phyloP scores from a whole-genome alignment of 1,139 yeast genomes.

The Kurtzmaniella quercitrusa region DNA sequence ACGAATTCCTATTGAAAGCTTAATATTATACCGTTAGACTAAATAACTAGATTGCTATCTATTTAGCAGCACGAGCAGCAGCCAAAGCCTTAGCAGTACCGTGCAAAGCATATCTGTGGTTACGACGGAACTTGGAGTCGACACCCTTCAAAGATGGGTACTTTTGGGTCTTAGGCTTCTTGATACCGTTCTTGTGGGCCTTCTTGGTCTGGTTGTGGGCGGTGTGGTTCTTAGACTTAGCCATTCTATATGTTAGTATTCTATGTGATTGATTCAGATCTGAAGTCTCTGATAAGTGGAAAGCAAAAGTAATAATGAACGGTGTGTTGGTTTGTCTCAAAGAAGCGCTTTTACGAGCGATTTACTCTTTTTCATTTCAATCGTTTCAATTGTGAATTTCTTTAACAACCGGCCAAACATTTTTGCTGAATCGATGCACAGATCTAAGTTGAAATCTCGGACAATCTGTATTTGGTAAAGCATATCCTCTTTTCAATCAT shows the following conservation, averaged over 20 bases:
- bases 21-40: constrained; percentile 8
- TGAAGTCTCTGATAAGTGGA: neutral
- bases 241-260: constrained; percentile 54
- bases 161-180: constrained; percentile 97
- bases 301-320: too few relatives aligned
- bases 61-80: constrained; percentile 56
- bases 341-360: too few relatives aligned
- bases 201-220: constrained; percentile 99
- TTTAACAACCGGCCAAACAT: too few relatives aligned
- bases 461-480: too few relatives aligned
- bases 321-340: too few relatives aligned
- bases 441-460: too few relatives aligned
- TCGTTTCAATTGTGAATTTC: too few relatives aligned
- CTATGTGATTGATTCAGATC: neutral
- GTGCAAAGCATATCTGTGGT: constrained; percentile 99
- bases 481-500: too few relatives aligned
- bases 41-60: constrained; percentile 7
- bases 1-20: constrained; percentile 7
- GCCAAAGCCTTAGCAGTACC: constrained; percentile 96
- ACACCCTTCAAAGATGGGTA: constrained; percentile 98
- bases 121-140: constrained; percentile 98
- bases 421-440: too few relatives aligned
- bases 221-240: constrained; percentile 99
- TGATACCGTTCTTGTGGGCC: constrained; percentile 99
- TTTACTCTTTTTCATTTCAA: too few relatives aligned